A percentile compares a stretch with the other conserved stretches of the same genome.
These are phyloP conservation scores for Cercospora zeae-maydis DNA, from an alignment of 2,329 filamentous ascomycete genomes.

Conservation along the genomic window DNA sequence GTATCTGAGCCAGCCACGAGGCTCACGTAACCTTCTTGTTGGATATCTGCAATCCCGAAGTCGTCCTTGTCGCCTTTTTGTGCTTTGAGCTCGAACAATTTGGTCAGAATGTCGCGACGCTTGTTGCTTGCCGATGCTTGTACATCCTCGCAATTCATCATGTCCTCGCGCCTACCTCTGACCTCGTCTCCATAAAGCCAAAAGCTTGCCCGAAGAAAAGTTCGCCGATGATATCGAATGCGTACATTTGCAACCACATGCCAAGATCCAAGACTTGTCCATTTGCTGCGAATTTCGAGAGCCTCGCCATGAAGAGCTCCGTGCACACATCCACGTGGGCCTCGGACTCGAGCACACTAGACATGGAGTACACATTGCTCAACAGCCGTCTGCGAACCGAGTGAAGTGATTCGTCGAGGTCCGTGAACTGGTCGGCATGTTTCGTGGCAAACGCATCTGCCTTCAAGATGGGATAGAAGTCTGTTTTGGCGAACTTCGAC, in stretches of 20 bases:
- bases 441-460: neutral
- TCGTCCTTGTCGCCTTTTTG: neutral
- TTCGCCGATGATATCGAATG: slow-evolving; percentile 6
- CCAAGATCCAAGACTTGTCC: neutral
- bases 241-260: neutral
- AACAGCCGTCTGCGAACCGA: neutral
- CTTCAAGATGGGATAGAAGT: neutral
- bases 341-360: neutral
- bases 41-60: neutral
- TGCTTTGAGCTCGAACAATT: neutral
- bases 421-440: neutral
- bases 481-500: neutral
- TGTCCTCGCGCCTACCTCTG: slow-evolving; percentile 1
- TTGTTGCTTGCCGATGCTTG: neutral
- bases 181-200: slow-evolving; percentile 14
- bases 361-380: neutral
- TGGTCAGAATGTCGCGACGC: neutral
- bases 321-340: slow-evolving; percentile 1
- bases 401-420: neutral
- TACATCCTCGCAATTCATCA: neutral
- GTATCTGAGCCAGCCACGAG: neutral
- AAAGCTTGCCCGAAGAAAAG: slow-evolving; percentile 9
- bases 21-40: neutral
- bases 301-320: neutral
- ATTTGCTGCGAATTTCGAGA: neutral